Conservation (phyloP, 768 basidiomycete genomes). For the Xerocomus brunneocitrinus region DNA sequence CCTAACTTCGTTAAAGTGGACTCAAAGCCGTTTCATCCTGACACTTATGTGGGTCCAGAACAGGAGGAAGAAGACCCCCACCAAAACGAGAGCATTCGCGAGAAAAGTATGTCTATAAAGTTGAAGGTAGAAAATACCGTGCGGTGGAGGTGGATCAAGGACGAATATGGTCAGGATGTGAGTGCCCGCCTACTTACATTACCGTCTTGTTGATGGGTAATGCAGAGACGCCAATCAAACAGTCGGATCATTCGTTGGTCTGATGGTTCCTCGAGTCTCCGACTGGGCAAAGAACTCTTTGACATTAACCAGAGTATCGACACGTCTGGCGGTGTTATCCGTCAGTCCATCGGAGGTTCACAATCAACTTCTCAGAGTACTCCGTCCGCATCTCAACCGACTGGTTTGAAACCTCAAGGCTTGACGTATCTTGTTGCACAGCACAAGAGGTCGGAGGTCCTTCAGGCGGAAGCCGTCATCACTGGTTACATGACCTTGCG, state of each 20-base stretch:
- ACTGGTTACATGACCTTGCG: constrained; percentile 81
- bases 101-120: constrained; percentile 81
- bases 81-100: constrained; percentile 56
- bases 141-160: constrained; percentile 91
- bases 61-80: constrained; percentile 63
- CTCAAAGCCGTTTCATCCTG: constrained; percentile 83
- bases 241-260: constrained; percentile 92
- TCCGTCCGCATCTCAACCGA: constrained; percentile 34
- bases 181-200: constrained; percentile 28
- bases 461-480: constrained; percentile 81
- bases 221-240: constrained; percentile 81
- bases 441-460: constrained; percentile 77
- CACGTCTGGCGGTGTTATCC: constrained; percentile 62
- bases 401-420: constrained; percentile 55
- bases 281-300: constrained; percentile 90
- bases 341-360: constrained; percentile 51
- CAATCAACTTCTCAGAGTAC: constrained; percentile 40
- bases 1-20: constrained; percentile 93
- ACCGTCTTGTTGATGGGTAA: not conserved
- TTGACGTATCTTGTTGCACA: constrained; percentile 88
- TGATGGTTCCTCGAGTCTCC: constrained; percentile 86
- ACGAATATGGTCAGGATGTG: constrained; percentile 70
- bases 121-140: constrained; percentile 91
- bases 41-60: constrained; percentile 80
- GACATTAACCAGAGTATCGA: constrained; percentile 82